A percentile compares a stretch with the other conserved stretches of the same genome.
Conservation (phyloP, 2,329 filamentous ascomycete species). For the Alternaria rosae region DNA sequence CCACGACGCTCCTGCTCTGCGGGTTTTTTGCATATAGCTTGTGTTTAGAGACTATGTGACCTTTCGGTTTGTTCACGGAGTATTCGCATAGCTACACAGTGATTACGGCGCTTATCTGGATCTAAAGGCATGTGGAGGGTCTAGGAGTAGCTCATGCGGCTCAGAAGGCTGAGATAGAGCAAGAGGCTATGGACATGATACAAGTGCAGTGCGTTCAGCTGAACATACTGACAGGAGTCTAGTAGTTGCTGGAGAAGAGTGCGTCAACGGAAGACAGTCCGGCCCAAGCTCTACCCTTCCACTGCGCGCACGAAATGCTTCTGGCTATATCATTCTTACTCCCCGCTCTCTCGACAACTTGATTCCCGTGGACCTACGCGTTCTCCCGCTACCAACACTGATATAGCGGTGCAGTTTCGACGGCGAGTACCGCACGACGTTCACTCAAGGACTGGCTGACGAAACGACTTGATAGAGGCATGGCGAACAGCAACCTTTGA, state of each 20-base stretch:
- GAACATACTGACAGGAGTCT: not conserved
- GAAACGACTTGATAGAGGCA: not conserved
- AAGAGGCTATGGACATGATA: not conserved
- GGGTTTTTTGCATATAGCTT: not conserved
- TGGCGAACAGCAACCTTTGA: not conserved
- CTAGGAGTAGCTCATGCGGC: too few species aligned
- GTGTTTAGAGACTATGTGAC: not conserved
- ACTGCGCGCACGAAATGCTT: not conserved
- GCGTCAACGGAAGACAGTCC: not conserved
- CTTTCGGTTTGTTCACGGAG: too few species aligned
- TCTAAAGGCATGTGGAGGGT: too few species aligned
- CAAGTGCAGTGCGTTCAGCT: not conserved
- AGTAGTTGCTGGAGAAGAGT: not conserved
- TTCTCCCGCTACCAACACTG: too few species aligned
- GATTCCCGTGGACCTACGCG: too few species aligned
- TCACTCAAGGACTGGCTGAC: not conserved
- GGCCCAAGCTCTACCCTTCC: not conserved
- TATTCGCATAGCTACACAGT: not conserved
- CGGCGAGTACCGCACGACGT: not conserved
- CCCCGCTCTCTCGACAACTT: not conserved
- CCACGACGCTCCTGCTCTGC: slow-evolving; percentile 1
- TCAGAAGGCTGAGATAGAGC: not conserved
- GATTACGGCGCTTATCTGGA: not conserved
- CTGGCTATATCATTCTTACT: not conserved
- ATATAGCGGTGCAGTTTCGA: not conserved